A percentile compares a stretch with the other conserved stretches of the same genome.
These are phyloP conservation scores for Pichia thaimueangensis DNA, from an alignment of 805 yeast genomes.

Conservation along the genomic window DNA sequence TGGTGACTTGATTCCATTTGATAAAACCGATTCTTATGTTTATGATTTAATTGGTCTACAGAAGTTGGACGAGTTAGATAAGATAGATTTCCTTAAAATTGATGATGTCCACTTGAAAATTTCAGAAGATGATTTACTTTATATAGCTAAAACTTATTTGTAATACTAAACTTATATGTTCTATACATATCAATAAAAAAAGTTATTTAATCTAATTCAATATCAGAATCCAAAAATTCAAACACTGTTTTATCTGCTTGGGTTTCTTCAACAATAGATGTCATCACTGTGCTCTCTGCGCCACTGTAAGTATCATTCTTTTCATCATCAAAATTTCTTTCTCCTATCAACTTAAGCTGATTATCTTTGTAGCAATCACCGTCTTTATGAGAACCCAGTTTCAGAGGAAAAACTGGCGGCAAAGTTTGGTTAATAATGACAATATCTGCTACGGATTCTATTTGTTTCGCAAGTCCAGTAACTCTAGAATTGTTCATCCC, in stretches of 20 bases:
- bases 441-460: slow-evolving; percentile 2
- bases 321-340: not conserved
- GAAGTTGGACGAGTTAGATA: slow-evolving; percentile 35
- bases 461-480: not conserved
- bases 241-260: slow-evolving; percentile 10
- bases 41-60: slow-evolving; percentile 57
- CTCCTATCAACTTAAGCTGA: too few relatives aligned
- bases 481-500: too few relatives aligned
- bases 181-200: not conserved
- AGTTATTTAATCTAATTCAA: slow-evolving; percentile 15
- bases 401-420: not conserved
- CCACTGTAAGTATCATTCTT: not conserved
- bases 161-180: slow-evolving; percentile 21
- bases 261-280: not conserved
- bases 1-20: slow-evolving; percentile 39
- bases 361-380: too few relatives aligned
- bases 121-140: slow-evolving; percentile 42
- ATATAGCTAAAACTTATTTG: slow-evolving; percentile 39
- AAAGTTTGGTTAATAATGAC: slow-evolving; percentile 2
- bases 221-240: slow-evolving; percentile 23
- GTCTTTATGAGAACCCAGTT: too few relatives aligned
- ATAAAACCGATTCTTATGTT: slow-evolving; percentile 43
- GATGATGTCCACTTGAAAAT: slow-evolving; percentile 63
- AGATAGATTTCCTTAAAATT: slow-evolving; percentile 43
- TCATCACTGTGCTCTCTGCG: not conserved